These are phyloP conservation scores for Lichtheimia corymbifera DNA, from an alignment of 371 early-diverging fungal genomes.

Conservation along the genomic window DNA sequence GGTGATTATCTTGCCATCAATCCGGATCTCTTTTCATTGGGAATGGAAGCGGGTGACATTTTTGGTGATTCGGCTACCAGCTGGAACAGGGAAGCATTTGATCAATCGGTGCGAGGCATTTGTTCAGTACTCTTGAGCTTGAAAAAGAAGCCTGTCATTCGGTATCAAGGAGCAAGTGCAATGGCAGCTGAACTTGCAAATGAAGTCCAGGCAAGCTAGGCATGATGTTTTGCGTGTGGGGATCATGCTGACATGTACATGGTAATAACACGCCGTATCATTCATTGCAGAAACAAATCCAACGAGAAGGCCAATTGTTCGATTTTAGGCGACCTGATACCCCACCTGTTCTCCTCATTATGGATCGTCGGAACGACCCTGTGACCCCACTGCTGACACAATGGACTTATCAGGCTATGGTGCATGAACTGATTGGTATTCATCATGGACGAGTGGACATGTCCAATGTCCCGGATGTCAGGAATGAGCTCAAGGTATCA, in stretches of 20 bases:
- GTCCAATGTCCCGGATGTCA: conserved; percentile 76
- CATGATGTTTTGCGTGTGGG: neutral
- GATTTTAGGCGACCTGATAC: conserved; percentile 81
- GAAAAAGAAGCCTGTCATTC: conserved; percentile 89
- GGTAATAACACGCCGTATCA: no score
- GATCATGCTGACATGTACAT: no score
- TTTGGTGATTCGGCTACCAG: conserved; percentile 66
- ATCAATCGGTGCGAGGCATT: conserved; percentile 79
- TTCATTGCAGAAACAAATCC: conserved; percentile 71
- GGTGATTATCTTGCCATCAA: conserved; percentile 91
- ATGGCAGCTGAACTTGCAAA: conserved; percentile 82
- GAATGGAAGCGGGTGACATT: conserved; percentile 65
- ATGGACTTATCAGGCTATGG: conserved; percentile 99
- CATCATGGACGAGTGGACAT: conserved; percentile 93
- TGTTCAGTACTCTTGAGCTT: conserved; percentile 77
- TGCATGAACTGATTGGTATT: conserved; percentile 96
- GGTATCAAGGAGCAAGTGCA: conserved; percentile 79
- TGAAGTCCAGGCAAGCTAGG: conserved; percentile 68
- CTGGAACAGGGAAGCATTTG: conserved; percentile 80
- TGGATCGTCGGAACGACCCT: conserved; percentile 97
- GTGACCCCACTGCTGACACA: conserved; percentile 96
- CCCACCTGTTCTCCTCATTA: conserved; percentile 84
- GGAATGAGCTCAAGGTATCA: conserved; percentile 77
- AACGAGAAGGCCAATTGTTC: conserved; percentile 81
- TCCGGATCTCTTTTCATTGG: conserved; percentile 80